Evolutionary conservation across 306 rosid species (phyloP), one percentile per base, ranked within the genome.

Genomic region (Mimosa bimucronata): DNA sequence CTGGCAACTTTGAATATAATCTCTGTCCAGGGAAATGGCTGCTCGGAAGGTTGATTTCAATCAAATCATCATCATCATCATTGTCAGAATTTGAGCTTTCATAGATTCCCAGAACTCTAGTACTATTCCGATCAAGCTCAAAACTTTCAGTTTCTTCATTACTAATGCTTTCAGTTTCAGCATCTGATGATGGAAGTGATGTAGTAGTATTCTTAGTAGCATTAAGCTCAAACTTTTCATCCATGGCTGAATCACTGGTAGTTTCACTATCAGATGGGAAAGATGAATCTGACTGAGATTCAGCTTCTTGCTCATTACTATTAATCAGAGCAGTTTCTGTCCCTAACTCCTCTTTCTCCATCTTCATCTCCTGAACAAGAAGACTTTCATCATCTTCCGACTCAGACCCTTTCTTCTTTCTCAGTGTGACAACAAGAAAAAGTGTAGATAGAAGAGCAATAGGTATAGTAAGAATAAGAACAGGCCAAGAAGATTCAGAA

Each of bases 31-130:
- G 40, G 2, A 79, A 84, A n/a, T 80, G 65, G 70, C 79, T 64
- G 4, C 75, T 73, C 15, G 96, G 96, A 26, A 91, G 83, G 66
- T 46, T 69, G 53, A 92, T 92, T 78, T 92, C 97, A 74, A 92
- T 92, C 71, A 92, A 62, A 37, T 87, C 82, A 50, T 89, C 93
- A 37, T 91, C 88, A 7, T 84, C 85, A 2, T 64, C 74, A 2
- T 82, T 77, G 7, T 88, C 86, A 42, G 91, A 88, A 38, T 16
- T 75, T 13, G 83, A 82, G n/a, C 76, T 80, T 62, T 80, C 87
- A 64, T 72, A 78, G 62, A 73, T 28, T 70, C 76, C 50, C n/a
- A 70, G 57, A 69, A 81, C 48, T 60, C 72, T 76, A 21, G 52
- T 81, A 62, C 53, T 76, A 73, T 66, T 48, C 19, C 53, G 81